These are phyloP conservation scores for Endothia cerciana DNA, from an alignment of 2,329 filamentous ascomycete species.

Conservation along the genomic window DNA sequence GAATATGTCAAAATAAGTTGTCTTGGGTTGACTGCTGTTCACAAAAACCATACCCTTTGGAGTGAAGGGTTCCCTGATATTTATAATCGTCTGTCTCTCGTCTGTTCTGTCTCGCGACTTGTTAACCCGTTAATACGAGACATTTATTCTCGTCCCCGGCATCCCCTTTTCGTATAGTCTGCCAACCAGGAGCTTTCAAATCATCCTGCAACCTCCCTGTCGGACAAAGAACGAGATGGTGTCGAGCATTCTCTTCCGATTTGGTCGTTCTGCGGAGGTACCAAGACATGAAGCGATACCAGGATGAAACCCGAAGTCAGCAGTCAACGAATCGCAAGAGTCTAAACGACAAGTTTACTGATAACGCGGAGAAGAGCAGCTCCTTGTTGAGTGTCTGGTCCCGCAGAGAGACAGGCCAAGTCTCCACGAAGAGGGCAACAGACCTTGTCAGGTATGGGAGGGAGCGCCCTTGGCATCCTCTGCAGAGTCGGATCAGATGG, in stretches of 20 bases:
- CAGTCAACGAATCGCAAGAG: neutral
- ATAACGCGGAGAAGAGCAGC: neutral
- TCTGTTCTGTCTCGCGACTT: neutral
- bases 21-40: neutral
- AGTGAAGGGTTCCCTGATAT: neutral
- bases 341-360: neutral
- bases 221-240: slow-evolving; percentile 1
- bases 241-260: neutral
- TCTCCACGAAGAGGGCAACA: neutral
- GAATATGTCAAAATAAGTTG: neutral
- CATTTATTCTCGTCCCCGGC: neutral
- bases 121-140: neutral
- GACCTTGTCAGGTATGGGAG: neutral
- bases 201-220: neutral
- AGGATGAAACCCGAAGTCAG: neutral
- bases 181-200: neutral
- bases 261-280: neutral
- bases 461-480: neutral
- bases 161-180: neutral
- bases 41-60: neutral
- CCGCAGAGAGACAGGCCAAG: neutral
- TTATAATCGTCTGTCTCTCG: neutral
- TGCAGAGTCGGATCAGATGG: neutral
- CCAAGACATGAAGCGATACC: slow-evolving; percentile 3
- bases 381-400: neutral